phyloP scores from a whole-genome alignment of 140 eudicot genomes.

The Cichorium intybus region DNA sequence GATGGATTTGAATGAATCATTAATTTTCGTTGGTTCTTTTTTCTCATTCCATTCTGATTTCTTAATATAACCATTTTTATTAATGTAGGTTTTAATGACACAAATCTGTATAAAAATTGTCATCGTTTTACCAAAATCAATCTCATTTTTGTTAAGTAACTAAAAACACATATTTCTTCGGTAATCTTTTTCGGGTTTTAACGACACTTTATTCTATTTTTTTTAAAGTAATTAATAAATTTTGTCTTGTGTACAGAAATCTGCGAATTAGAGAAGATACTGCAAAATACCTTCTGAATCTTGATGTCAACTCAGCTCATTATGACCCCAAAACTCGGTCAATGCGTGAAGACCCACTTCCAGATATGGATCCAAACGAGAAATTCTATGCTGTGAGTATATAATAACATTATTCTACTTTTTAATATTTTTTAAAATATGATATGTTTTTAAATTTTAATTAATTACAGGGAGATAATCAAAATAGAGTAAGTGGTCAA shows the following conservation, averaged over 20 bases:
- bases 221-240: background rate
- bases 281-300: slow-evolving; percentile 85
- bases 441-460: background rate
- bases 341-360: slow-evolving; percentile 83
- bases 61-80: too few species aligned
- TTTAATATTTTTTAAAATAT: too few species aligned
- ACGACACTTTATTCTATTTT: background rate
- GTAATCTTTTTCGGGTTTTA: too few species aligned
- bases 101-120: too few species aligned
- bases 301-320: slow-evolving; percentile 15
- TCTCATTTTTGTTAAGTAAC: too few species aligned
- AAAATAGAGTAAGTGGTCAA: slow-evolving; percentile 22
- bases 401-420: background rate
- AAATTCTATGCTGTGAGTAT: slow-evolving; percentile 50
- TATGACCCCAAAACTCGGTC: slow-evolving; percentile 67
- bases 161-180: too few species aligned
- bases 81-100: too few species aligned
- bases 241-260: slow-evolving; percentile 40
- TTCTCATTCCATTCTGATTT: too few species aligned
- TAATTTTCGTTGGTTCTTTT: too few species aligned
- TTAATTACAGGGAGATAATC: background rate
- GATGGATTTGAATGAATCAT: too few species aligned
- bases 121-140: too few species aligned
- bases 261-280: slow-evolving; percentile 94
- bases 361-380: slow-evolving; percentile 76